These are phyloP conservation scores for Starmerella tilneyi DNA, from an alignment of 805 yeast genomes.

Conservation along the genomic window DNA sequence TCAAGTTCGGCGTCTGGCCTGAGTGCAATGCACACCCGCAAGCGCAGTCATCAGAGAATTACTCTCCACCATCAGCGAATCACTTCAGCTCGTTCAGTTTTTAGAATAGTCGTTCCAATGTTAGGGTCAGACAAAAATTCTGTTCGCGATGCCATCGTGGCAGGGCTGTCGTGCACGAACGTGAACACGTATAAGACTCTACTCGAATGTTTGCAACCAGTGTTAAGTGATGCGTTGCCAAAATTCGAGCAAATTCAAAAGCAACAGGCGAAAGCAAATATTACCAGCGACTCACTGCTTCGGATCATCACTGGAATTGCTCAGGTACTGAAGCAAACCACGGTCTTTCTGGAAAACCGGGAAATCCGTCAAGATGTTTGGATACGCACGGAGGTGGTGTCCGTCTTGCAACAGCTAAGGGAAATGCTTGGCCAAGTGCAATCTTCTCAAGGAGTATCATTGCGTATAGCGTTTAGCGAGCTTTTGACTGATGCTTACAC, in stretches of 20 bases:
- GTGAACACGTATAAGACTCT: conserved; percentile 78
- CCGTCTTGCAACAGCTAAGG: conserved; percentile 20
- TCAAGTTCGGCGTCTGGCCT: not conserved
- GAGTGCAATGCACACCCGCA: conserved; percentile 46
- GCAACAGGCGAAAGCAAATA: conserved; percentile 3
- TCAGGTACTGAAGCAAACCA: conserved; percentile 63
- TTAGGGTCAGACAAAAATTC: conserved; percentile 57
- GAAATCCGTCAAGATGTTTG: conserved; percentile 52
- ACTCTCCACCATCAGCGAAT: conserved; percentile 83
- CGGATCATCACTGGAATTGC: conserved; percentile 61
- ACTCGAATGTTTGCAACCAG: conserved; percentile 60
- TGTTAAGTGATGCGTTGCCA: conserved; percentile 42
- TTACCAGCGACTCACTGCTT: conserved; percentile 9
- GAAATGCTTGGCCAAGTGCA: conserved; percentile 43
- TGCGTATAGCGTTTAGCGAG: conserved; percentile 47
- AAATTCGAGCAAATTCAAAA: conserved; percentile 12
- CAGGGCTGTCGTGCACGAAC: conserved; percentile 81
- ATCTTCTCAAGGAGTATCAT: conserved; percentile 20
- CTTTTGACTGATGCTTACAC: conserved; percentile 63
- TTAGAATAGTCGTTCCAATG: conserved; percentile 76
- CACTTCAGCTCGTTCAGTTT: conserved; percentile 83
- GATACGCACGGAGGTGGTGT: conserved; percentile 53
- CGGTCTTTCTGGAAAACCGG: conserved; percentile 46
- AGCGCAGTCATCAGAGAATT: conserved; percentile 65
- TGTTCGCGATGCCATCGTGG: conserved; percentile 76